Evolutionary conservation across 1,139 yeast genomes (phyloP).

Genomic region (Hyphopichia wangnamkhiaoensis): DNA sequence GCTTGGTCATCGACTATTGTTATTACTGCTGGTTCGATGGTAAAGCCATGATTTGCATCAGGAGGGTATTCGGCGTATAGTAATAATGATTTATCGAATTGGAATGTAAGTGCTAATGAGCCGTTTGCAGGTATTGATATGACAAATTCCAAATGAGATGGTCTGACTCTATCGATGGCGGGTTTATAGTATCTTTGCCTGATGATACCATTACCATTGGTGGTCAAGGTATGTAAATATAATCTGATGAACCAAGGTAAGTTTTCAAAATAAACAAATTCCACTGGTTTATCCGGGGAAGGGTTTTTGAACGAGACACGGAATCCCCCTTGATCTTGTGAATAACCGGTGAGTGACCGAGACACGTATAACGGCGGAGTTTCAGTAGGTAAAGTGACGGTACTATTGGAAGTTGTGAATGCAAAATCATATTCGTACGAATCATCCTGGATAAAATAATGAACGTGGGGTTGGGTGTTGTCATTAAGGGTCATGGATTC

Average conservation of each 20-base stretch:
- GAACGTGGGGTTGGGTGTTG: slow-evolving; percentile 3
- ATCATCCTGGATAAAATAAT: slow-evolving; percentile 32
- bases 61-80: slow-evolving; percentile 95
- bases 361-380: slow-evolving; percentile 73
- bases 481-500: neutral
- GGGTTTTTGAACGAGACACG: slow-evolving; percentile 78
- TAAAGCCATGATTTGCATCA: slow-evolving; percentile 98
- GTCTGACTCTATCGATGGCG: slow-evolving; percentile 76
- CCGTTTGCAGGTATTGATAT: slow-evolving; percentile 65
- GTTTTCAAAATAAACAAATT: slow-evolving; percentile 71
- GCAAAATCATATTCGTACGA: slow-evolving; percentile 35
- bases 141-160: slow-evolving; percentile 77
- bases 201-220: slow-evolving; percentile 36
- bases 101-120: slow-evolving; percentile 65
- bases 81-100: slow-evolving; percentile 84
- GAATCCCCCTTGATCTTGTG: slow-evolving; percentile 88
- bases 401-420: slow-evolving; percentile 37
- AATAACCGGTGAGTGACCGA: slow-evolving; percentile 87
- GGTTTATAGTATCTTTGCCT: slow-evolving; percentile 67
- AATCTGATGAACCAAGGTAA: slow-evolving; percentile 93
- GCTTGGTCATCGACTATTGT: slow-evolving; percentile 43
- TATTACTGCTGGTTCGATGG: slow-evolving; percentile 85
- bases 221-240: slow-evolving; percentile 67
- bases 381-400: slow-evolving; percentile 31
- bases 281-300: slow-evolving; percentile 39